Conservation (phyloP, 305 asterid species). For the Solanum hybrid region DNA sequence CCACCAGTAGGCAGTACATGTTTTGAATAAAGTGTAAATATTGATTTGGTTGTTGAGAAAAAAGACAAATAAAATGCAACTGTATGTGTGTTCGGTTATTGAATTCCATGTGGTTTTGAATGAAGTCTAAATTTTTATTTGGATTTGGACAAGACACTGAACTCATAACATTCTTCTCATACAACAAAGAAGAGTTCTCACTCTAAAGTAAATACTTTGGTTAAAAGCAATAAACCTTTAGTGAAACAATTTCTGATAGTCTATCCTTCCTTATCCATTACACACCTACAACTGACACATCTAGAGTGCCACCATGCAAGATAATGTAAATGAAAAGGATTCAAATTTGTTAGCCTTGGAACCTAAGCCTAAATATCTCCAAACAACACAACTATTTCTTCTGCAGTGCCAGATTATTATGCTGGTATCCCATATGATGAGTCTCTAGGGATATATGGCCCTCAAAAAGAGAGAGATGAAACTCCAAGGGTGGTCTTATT, state of each 20-base stretch:
- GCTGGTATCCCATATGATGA: no score
- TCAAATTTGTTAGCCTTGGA: not conserved
- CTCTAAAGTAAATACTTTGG: conserved; percentile 24
- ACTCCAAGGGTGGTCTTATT: conserved; percentile 35
- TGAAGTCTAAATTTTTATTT: conserved; percentile 3
- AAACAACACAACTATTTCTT: no score
- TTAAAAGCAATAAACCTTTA: conserved; percentile 11
- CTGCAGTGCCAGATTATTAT: conserved; percentile 4
- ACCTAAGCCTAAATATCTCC: not conserved
- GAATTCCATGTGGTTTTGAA: not conserved
- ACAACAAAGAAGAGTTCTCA: conserved; percentile 23
- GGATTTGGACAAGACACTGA: conserved; percentile 49
- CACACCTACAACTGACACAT: conserved; percentile 1
- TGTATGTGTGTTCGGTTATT: not conserved
- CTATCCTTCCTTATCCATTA: conserved; percentile 4
- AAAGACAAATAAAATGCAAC: not conserved
- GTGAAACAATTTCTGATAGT: conserved; percentile 16
- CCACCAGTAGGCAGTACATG: not conserved
- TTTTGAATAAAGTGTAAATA: not conserved
- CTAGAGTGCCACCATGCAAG: conserved; percentile 13
- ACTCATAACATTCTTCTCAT: conserved; percentile 32
- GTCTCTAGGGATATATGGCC: no score
- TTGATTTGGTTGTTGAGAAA: not conserved
- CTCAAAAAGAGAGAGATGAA: no score
- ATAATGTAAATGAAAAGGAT: conserved; percentile 13